Conservation (phyloP, 495 filamentous ascomycete genomes). For the Thermothielavioides terrestris region DNA sequence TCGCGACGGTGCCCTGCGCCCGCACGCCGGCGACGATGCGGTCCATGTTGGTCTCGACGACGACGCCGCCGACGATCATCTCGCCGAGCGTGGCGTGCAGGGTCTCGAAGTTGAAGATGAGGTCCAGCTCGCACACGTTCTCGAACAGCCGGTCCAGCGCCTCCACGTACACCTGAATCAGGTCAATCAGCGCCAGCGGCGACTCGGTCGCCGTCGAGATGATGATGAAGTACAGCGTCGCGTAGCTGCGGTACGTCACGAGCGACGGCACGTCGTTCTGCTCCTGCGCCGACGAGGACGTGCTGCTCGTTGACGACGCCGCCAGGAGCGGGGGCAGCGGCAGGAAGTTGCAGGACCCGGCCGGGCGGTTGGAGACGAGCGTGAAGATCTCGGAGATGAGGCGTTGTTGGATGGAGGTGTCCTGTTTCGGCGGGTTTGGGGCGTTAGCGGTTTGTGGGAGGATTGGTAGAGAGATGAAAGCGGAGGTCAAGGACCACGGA, state of each 20-base stretch:
- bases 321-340: conserved; percentile 50
- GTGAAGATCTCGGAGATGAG: conserved; percentile 96
- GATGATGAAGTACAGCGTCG: conserved; percentile 96
- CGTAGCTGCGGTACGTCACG: conserved; percentile 96
- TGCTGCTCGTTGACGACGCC: conserved; percentile 38
- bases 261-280: conserved; percentile 80
- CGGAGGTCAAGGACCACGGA: background rate
- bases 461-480: too few relatives aligned
- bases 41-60: conserved; percentile 85
- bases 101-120: conserved; percentile 98
- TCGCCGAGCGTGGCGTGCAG: conserved; percentile 84
- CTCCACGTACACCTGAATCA: conserved; percentile 97
- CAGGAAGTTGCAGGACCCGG: conserved; percentile 93
- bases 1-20: conserved; percentile 66
- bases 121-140: conserved; percentile 94
- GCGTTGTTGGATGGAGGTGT: conserved; percentile 89
- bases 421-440: conserved; percentile 42
- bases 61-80: conserved; percentile 94
- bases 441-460: background rate
- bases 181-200: conserved; percentile 85
- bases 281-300: conserved; percentile 52
- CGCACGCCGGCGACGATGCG: conserved; percentile 80
- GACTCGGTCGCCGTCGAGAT: conserved; percentile 97
- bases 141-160: conserved; percentile 90
- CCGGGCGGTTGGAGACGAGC: conserved; percentile 81